These are phyloP conservation scores for Penicillium sp. DNA, from an alignment of 2,329 filamentous ascomycete genomes.

Conservation along the genomic window DNA sequence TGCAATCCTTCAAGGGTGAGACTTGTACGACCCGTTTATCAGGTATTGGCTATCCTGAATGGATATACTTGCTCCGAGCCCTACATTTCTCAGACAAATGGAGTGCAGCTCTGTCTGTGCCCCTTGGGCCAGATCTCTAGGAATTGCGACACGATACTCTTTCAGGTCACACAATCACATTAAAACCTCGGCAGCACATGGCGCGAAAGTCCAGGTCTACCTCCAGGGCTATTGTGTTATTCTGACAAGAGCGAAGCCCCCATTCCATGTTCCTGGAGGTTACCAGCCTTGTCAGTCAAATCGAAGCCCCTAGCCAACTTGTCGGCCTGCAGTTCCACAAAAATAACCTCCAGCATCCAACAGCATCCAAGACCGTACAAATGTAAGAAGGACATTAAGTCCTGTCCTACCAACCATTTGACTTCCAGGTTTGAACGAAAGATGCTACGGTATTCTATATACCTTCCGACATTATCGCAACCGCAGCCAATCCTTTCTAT, in stretches of 20 bases:
- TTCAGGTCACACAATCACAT: background rate
- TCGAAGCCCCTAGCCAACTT: background rate
- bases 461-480: slow-evolving; percentile 1
- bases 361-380: background rate
- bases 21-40: slow-evolving; percentile 3
- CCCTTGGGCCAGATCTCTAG: background rate
- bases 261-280: background rate
- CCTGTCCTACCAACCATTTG: slow-evolving; percentile 4
- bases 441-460: background rate
- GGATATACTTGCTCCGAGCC: background rate
- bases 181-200: slow-evolving; percentile 5
- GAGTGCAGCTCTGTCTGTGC: background rate
- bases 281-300: background rate
- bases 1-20: background rate
- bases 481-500: background rate
- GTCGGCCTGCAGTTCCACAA: background rate
- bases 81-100: background rate
- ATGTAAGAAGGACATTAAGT: slow-evolving; percentile 3
- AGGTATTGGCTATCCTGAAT: background rate
- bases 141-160: background rate
- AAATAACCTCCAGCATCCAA: background rate
- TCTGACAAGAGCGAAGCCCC: background rate
- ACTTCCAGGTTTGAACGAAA: background rate
- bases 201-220: background rate
- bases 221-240: background rate